Evolutionary conservation across 805 yeast genomes (phyloP).

Genomic region (Naumovozyma baii): DNA sequence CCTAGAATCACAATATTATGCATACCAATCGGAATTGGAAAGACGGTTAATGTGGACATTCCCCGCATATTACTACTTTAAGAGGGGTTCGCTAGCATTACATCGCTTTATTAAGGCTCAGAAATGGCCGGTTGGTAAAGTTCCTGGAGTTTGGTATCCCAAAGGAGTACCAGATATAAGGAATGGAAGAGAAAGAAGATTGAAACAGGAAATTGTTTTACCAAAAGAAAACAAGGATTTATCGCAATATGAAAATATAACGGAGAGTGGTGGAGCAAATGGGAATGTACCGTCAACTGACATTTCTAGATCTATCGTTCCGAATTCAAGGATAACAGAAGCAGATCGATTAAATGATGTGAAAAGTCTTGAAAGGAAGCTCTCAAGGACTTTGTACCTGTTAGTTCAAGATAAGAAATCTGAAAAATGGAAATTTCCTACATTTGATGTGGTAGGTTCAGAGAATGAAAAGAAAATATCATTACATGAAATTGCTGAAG

Average conservation of each 20-base stretch:
- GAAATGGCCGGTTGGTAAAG: constrained; percentile 60
- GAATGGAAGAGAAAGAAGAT: constrained; percentile 81
- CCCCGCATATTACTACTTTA: constrained; percentile 86
- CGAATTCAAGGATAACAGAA: constrained; percentile 62
- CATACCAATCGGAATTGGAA: constrained; percentile 79
- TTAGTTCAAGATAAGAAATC: constrained; percentile 40
- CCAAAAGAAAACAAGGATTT: constrained; percentile 48
- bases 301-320: constrained; percentile 56
- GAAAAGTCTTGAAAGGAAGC: constrained; percentile 64
- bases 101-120: constrained; percentile 69
- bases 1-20: constrained; percentile 66
- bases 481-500: constrained; percentile 65
- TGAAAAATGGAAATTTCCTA: constrained; percentile 68
- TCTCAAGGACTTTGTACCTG: constrained; percentile 73
- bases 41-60: constrained; percentile 95
- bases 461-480: constrained; percentile 34
- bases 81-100: constrained; percentile 81
- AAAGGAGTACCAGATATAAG: constrained; percentile 78
- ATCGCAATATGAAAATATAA: not conserved
- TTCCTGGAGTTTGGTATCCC: constrained; percentile 69
- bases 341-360: constrained; percentile 62
- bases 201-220: constrained; percentile 65
- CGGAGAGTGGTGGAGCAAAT: constrained; percentile 15
- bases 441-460: constrained; percentile 36
- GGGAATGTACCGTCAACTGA: constrained; percentile 29